Base-by-base conservation (phyloP, 2,329 filamentous ascomycete genomes). In the Epichloe bromicola region DNA sequence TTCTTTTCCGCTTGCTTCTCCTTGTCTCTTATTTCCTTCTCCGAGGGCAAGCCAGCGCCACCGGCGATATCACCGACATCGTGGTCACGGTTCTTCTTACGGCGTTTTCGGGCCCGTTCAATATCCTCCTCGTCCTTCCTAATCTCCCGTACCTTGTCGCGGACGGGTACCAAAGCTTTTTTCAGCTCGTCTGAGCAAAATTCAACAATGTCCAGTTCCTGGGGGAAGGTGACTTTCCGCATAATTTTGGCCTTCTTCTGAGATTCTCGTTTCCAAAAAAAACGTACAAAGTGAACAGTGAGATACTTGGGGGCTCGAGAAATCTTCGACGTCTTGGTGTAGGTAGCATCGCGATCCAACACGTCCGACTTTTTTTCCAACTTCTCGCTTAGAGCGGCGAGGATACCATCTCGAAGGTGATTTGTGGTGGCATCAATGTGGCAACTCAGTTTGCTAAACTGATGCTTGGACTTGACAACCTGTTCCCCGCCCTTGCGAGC, bases 201-300 rank as follows among this genome's bases (percentile, higher is more conserved):
- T 65, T 98, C 93, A 20, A 95, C 83, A 39, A 88, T 82, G 62
- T 98, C 93, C 36, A 98, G 74, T 68, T 98, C 93, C 48, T 87
- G 83, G 6, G 91, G 91, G 91, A 65, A 98, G 0, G 88, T 91
- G 52, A 98, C 93, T 71, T 97, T 98, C 65, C 90, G 87, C 87
- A 98, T 91, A 60, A 98, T 98, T 77, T 98, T 98, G 58, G 91
- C 90, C 76, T 98, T 98, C 74, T 97, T 97, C 68, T 94, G 85
- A 3, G 88, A 89, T 59, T 95, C 88, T 45, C 85, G 82, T 64
- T 95, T 91, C 93, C 93, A 98, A 73, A 91, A 96, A 98, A 98
- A 98, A 57, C 93, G 88, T 51, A 98, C 87, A 66, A 98, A 95
- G 68, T 98, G 93, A 4, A 98, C 88, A 0, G 93, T 93, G 43